A percentile compares a stretch with the other conserved stretches of the same genome.
phyloP scores from a whole-genome alignment of 2,329 filamentous ascomycete genomes.

The Cladosporium halotolerans region DNA sequence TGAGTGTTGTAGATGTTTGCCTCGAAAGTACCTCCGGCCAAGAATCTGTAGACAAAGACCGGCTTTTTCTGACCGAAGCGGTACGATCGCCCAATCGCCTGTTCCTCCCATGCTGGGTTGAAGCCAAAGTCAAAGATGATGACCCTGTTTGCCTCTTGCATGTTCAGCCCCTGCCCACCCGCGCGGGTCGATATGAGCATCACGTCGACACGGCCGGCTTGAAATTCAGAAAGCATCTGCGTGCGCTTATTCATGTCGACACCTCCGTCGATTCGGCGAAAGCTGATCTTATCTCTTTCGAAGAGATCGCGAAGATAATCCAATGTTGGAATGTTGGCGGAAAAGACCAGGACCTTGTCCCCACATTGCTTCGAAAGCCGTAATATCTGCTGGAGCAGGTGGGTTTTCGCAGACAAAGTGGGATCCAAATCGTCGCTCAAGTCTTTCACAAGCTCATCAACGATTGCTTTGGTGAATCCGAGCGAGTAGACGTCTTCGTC shows the following conservation, averaged over 20 bases:
- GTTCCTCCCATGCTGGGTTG: slow-evolving; percentile 75
- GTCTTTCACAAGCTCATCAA: slow-evolving; percentile 31
- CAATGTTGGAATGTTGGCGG: slow-evolving; percentile 63
- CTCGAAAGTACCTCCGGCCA: slow-evolving; percentile 74
- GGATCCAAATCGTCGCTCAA: slow-evolving; percentile 39
- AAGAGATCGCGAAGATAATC: slow-evolving; percentile 61
- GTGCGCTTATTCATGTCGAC: slow-evolving; percentile 56
- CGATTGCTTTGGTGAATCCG: slow-evolving; percentile 31
- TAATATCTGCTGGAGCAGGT: slow-evolving; percentile 63
- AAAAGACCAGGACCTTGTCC: slow-evolving; percentile 79
- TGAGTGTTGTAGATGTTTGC: slow-evolving; percentile 64
- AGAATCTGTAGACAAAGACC: slow-evolving; percentile 79
- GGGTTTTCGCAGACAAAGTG: slow-evolving; percentile 60
- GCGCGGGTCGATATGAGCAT: slow-evolving; percentile 79
- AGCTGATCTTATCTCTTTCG: slow-evolving; percentile 39
- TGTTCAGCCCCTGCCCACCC: slow-evolving; percentile 77
- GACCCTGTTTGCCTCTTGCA: slow-evolving; percentile 76
- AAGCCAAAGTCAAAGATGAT: slow-evolving; percentile 79
- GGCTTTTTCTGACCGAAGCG: slow-evolving; percentile 74
- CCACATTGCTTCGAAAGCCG: slow-evolving; percentile 52
- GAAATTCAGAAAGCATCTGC: slow-evolving; percentile 61
- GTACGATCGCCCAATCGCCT: slow-evolving; percentile 81
- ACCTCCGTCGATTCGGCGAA: slow-evolving; percentile 60
- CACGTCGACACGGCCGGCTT: slow-evolving; percentile 48
- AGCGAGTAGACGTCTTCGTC: slow-evolving; percentile 28